Evolutionary conservation across 1,139 yeast genomes (phyloP).

Genomic region (Casaregolazyma suthepensis): DNA sequence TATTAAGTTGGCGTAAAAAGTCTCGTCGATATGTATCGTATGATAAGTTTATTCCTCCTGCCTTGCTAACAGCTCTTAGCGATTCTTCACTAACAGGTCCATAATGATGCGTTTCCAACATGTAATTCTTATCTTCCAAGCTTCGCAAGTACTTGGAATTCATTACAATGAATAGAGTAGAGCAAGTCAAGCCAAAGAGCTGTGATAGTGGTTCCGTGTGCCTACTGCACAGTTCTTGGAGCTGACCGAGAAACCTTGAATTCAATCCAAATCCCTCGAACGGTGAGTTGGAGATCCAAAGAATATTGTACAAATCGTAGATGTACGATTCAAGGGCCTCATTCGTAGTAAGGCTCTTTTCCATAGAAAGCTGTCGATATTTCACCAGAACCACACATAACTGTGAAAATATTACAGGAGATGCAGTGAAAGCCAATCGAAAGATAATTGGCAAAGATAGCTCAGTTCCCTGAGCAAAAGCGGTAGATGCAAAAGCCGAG

Average conservation of each 20-base stretch:
- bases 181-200: conserved; percentile 48
- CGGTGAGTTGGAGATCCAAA: conserved; percentile 40
- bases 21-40: conserved; percentile 15
- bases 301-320: conserved; percentile 49
- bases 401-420: conserved; percentile 43
- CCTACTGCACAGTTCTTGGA: conserved; percentile 3
- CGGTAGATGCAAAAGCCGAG: conserved; percentile 25
- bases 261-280: conserved; percentile 2
- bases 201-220: conserved; percentile 27
- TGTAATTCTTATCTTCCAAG: conserved; percentile 40
- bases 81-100: conserved; percentile 35
- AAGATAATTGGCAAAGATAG: conserved; percentile 15
- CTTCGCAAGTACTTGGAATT: conserved; percentile 42
- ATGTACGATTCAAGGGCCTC: neutral
- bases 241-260: conserved; percentile 3
- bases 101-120: conserved; percentile 36
- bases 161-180: conserved; percentile 48
- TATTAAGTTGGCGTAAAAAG: neutral
- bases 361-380: conserved; percentile 19
- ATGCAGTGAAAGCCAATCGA: conserved; percentile 34
- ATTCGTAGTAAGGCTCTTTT: neutral
- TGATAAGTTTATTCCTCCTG: conserved; percentile 16
- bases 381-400: conserved; percentile 45
- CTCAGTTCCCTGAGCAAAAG: conserved; percentile 8
- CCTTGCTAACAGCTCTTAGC: conserved; percentile 6